Evolutionary conservation across 257 asterid genomes (phyloP).

Genomic region (Fraxinus pennsylvanica): DNA sequence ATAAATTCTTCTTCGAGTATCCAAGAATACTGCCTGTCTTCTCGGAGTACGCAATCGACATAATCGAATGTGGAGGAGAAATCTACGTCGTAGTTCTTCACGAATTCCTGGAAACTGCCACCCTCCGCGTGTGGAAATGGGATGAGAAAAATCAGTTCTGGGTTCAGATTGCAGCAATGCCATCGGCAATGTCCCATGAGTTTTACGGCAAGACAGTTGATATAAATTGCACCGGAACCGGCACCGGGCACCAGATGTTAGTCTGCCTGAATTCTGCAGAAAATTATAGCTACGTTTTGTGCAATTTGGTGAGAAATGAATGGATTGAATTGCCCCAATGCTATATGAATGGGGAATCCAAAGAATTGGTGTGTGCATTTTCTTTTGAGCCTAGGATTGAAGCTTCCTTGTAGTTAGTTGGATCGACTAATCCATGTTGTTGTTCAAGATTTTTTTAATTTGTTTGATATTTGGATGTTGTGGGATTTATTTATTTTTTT

Average conservation of each 20-base stretch:
- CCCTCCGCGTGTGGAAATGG: conserved; percentile 73
- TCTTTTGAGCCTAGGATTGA: conserved; percentile 90
- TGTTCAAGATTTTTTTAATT: neutral
- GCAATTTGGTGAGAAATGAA: conserved; percentile 51
- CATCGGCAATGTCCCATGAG: conserved; percentile 62
- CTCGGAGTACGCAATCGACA: conserved; percentile 75
- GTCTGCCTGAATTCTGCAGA: conserved; percentile 62
- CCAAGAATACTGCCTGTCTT: conserved; percentile 72
- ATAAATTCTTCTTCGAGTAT: conserved; percentile 44
- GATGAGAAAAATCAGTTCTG: conserved; percentile 42
- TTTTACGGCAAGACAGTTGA: conserved; percentile 73
- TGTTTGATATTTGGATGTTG: too few species aligned
- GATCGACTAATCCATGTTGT: neutral
- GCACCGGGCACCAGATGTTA: conserved; percentile 42
- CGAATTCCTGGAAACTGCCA: conserved; percentile 70
- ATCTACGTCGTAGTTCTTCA: conserved; percentile 56
- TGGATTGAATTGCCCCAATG: conserved; percentile 68
- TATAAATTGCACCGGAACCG: conserved; percentile 60
- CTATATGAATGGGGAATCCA: conserved; percentile 27
- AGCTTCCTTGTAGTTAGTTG: conserved; percentile 35
- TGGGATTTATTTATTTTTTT: neutral
- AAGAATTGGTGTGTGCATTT: conserved; percentile 63
- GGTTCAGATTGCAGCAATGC: conserved; percentile 78
- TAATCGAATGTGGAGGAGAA: conserved; percentile 64
- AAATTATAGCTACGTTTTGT: conserved; percentile 54